Percentiles rank a stretch among this genome's conserved stretches.
phyloP scores from a whole-genome alignment of 257 asterid genomes.

The Osmanthus fragrans region DNA sequence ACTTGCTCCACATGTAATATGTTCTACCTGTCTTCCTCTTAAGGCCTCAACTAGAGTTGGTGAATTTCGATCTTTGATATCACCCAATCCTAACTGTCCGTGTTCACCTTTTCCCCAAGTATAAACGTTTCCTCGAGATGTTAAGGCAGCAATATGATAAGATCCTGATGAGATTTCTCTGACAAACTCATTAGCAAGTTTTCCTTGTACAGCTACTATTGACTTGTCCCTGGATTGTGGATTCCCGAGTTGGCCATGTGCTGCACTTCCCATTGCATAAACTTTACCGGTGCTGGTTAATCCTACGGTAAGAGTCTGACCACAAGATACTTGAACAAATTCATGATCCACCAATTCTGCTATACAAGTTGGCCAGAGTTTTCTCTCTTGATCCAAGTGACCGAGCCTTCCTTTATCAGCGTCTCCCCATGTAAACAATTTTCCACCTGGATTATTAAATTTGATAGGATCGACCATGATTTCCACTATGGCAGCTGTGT shows the following conservation, averaged over 20 bases:
- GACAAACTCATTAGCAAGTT: constrained; percentile 41
- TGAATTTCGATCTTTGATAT: constrained; percentile 38
- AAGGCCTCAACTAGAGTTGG: constrained; percentile 50
- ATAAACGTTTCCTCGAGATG: constrained; percentile 40
- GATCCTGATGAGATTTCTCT: constrained; percentile 45
- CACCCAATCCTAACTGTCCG: constrained; percentile 57
- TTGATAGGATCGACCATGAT: constrained; percentile 26
- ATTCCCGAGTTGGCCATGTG: constrained; percentile 45
- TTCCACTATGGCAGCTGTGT: constrained; percentile 55
- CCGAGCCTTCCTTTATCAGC: constrained; percentile 54
- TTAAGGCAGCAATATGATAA: constrained; percentile 44
- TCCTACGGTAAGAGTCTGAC: constrained; percentile 39
- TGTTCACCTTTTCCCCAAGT: constrained; percentile 54
- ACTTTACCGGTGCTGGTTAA: constrained; percentile 42
- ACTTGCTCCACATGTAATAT: constrained; percentile 46
- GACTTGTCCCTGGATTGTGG: constrained; percentile 42
- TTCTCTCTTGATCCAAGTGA: constrained; percentile 40
- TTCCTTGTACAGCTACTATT: constrained; percentile 39
- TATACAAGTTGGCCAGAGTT: constrained; percentile 45
- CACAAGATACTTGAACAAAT: constrained; percentile 51
- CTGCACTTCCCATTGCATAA: constrained; percentile 46
- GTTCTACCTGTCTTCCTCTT: constrained; percentile 42
- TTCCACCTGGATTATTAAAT: constrained; percentile 33
- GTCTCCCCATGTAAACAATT: constrained; percentile 57
- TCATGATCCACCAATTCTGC: constrained; percentile 41